Base-by-base conservation (phyloP, 2,329 filamentous ascomycete species). In the Penicillium freii region DNA sequence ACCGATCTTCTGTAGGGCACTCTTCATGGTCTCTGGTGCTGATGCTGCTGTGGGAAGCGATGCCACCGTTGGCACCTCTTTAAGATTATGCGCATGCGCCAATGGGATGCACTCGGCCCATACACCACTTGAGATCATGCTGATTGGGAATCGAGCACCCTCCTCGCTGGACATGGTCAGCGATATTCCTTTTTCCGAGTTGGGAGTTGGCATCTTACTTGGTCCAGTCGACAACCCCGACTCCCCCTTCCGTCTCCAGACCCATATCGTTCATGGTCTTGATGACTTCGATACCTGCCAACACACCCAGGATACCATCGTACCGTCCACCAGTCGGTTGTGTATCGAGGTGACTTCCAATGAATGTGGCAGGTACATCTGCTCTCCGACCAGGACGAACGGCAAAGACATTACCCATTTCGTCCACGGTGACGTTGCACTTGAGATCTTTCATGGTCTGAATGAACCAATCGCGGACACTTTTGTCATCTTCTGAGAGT, bases 381-480 rank as follows among this genome's bases (percentile, higher is more conserved):
- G 80, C 76, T 51, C 75, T 74, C 55, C 82, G 75, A 1, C 90
- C 89, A 3, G 85, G 82, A 3, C 87, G 82, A 4, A 90, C 79
- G 0, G 89, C 88, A 69, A 93, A 94, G 59, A 88, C 89, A 64
- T 93, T 94, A 21, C 90, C 90, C 84, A 93, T 92, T 27, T 84
- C 78, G 69, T 94, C 90, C 1, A 91, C 73, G 0, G 82, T 87
- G 8, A 89, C 80, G 3, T 80, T 79, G 71, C 90, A 93, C 10
- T 87, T 88, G 0, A 92, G 75, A 0, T 75, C 77, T 65, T 83
- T 75, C 1, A 84, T 85, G 0, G 84, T 86, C 19, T 85, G 71
- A 0, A 86, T 81, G 62, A 94, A 92, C 90, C 90, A 94, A 70
- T 90, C 84, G 39, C 90, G 84, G 13, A 83, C 89, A 65, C 83